These are phyloP conservation scores for Cavenderia fasciculata DNA, from an alignment of 78 protist species.

Conservation along the genomic window DNA sequence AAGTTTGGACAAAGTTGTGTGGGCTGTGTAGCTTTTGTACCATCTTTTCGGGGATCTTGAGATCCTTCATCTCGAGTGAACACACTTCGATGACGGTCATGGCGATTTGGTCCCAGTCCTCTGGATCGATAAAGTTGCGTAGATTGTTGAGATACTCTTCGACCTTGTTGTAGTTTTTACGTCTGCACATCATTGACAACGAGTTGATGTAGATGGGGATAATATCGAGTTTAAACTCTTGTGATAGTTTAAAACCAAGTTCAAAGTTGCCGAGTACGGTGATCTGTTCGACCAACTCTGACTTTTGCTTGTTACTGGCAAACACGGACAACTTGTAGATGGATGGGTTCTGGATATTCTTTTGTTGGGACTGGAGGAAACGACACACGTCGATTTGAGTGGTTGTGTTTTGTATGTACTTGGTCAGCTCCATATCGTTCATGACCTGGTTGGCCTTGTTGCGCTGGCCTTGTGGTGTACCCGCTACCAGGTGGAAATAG, in stretches of 20 bases:
- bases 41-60: constrained; percentile 39
- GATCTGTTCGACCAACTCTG: constrained; percentile 52
- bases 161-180: constrained; percentile 21
- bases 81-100: constrained; percentile 39
- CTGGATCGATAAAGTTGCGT: constrained; percentile 43
- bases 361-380: constrained; percentile 39
- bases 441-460: not conserved
- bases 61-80: constrained; percentile 41
- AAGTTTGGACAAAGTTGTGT: constrained; percentile 27
- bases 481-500: constrained; percentile 28
- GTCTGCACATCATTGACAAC: constrained; percentile 35
- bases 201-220: constrained; percentile 46
- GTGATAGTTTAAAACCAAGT: constrained; percentile 65
- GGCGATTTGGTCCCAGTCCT: constrained; percentile 52
- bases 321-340: constrained; percentile 46
- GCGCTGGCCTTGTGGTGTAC: not conserved
- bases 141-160: constrained; percentile 48
- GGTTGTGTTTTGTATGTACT: constrained; percentile 25
- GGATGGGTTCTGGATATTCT: not conserved
- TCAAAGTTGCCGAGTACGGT: constrained; percentile 52
- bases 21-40: constrained; percentile 20
- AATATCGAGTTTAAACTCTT: constrained; percentile 46
- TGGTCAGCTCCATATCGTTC: constrained; percentile 24
- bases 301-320: constrained; percentile 23
- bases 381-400: constrained; percentile 64